Conservation (phyloP, 1,284 basidiomycete genomes). For the Wallemia ichthyophaga region DNA sequence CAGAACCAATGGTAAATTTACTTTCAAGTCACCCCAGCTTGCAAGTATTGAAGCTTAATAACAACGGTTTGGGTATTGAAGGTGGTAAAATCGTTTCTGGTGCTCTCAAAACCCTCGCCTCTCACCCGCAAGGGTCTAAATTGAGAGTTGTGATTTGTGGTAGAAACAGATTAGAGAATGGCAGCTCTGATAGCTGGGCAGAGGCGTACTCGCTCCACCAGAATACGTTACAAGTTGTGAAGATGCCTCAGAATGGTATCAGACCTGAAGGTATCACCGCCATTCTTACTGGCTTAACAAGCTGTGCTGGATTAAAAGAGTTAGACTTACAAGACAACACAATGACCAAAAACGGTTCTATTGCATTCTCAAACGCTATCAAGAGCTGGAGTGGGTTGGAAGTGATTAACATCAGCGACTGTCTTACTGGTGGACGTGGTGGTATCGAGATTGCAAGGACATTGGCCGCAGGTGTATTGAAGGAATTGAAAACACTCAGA, state of each 20-base stretch:
- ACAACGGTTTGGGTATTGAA: slow-evolving; percentile 84
- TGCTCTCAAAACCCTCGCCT: slow-evolving; percentile 50
- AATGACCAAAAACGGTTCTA: slow-evolving; percentile 39
- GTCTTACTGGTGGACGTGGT: slow-evolving; percentile 37
- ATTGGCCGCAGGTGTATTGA: slow-evolving; percentile 30
- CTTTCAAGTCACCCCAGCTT: slow-evolving; percentile 47
- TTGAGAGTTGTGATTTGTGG: slow-evolving; percentile 68
- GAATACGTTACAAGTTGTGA: slow-evolving; percentile 40
- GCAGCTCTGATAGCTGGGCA: slow-evolving; percentile 54
- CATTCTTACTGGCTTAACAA: slow-evolving; percentile 41
- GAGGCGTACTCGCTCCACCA: slow-evolving; percentile 62
- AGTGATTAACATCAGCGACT: slow-evolving; percentile 70
- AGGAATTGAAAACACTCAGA: slow-evolving; percentile 38
- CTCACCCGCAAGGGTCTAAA: slow-evolving; percentile 33
- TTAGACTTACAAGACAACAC: slow-evolving; percentile 94
- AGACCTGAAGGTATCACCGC: slow-evolving; percentile 71
- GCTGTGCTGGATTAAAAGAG: slow-evolving; percentile 34
- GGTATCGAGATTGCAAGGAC: slow-evolving; percentile 32
- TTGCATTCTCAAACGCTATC: slow-evolving; percentile 43
- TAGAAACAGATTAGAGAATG: slow-evolving; percentile 77
- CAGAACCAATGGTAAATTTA: slow-evolving; percentile 78
- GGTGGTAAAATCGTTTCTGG: slow-evolving; percentile 64
- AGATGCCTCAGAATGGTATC: slow-evolving; percentile 92
- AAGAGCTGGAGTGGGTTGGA: slow-evolving; percentile 37
- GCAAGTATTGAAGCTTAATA: slow-evolving; percentile 66